These are phyloP conservation scores for Globisporangium heterothallicum DNA, from an alignment of 352 stramenopile genomes.

Conservation along the genomic window DNA sequence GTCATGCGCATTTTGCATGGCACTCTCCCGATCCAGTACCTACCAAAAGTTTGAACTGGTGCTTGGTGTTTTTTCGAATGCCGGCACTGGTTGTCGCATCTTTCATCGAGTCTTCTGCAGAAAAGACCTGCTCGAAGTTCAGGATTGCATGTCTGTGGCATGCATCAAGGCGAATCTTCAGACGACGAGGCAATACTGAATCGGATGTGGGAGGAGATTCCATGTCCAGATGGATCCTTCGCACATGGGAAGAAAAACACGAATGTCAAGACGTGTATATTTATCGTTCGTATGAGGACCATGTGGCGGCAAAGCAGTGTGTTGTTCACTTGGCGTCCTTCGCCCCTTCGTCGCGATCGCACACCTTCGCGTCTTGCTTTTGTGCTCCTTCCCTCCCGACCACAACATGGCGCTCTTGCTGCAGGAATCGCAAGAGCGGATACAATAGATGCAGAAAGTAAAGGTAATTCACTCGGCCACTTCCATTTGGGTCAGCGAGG, in stretches of 20 bases:
- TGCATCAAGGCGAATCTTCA: too few species aligned
- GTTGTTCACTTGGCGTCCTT: background rate
- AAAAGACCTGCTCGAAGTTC: background rate
- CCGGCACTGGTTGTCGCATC: background rate
- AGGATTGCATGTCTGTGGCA: background rate
- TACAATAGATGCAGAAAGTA: conserved; percentile 51
- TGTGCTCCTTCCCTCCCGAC: conserved; percentile 2
- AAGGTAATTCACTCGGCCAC: conserved; percentile 54
- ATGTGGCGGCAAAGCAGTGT: too few species aligned
- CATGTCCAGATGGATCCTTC: too few species aligned
- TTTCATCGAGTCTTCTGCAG: too few species aligned
- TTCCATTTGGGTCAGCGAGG: conserved; percentile 37
- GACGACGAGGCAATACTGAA: background rate
- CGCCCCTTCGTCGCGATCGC: background rate
- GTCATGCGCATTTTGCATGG: too few species aligned
- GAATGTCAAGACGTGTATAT: too few species aligned
- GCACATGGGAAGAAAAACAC: too few species aligned
- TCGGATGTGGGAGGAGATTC: conserved; percentile 1
- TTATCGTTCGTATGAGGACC: too few species aligned
- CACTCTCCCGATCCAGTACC: too few species aligned
- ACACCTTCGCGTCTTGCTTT: background rate
- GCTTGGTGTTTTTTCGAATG: conserved; percentile 6
- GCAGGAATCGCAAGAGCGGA: conserved; percentile 30
- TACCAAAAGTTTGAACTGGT: too few species aligned
- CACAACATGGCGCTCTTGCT: conserved; percentile 19